Evolutionary conservation across 208 protist species (phyloP).

Genomic region (Phytomonas serpens): DNA sequence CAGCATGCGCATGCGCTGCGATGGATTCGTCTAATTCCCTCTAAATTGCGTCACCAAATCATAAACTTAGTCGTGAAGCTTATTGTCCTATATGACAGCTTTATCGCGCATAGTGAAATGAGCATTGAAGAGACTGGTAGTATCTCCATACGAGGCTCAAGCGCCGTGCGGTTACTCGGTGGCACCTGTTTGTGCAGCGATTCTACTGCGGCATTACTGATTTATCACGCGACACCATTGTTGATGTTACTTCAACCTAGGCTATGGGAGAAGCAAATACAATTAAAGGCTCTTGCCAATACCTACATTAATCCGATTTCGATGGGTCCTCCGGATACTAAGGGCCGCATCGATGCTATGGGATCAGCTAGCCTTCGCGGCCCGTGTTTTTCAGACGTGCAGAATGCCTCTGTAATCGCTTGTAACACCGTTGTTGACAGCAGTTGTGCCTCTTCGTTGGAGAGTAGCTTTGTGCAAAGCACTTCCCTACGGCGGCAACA

Average conservation of each 20-base stretch:
- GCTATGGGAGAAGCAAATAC: constrained; percentile 18
- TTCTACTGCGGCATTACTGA: constrained; percentile 21
- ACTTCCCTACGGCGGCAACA: background rate
- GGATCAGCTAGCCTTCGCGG: background rate
- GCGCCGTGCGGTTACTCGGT: constrained; percentile 22
- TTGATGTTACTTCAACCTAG: constrained; percentile 18
- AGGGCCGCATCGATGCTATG: background rate
- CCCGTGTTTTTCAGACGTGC: background rate
- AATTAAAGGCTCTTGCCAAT: constrained; percentile 15
- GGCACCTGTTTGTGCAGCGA: constrained; percentile 34
- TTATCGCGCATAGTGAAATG: constrained; percentile 65
- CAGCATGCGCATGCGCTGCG: background rate
- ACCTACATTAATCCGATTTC: constrained; percentile 13
- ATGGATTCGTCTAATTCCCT: background rate
- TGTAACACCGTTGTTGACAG: background rate
- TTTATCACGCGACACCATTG: constrained; percentile 16
- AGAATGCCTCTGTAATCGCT: background rate
- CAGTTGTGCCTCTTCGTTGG: background rate
- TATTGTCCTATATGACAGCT: constrained; percentile 62
- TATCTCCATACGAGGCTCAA: constrained; percentile 36
- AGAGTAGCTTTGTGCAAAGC: background rate
- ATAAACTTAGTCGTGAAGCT: constrained; percentile 46
- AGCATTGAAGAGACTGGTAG: constrained; percentile 28
- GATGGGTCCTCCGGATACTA: background rate
- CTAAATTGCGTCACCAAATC: constrained; percentile 29